Base-by-base conservation (phyloP, 2,329 filamentous ascomycete species). In the Xylariomycetidae sp. region DNA sequence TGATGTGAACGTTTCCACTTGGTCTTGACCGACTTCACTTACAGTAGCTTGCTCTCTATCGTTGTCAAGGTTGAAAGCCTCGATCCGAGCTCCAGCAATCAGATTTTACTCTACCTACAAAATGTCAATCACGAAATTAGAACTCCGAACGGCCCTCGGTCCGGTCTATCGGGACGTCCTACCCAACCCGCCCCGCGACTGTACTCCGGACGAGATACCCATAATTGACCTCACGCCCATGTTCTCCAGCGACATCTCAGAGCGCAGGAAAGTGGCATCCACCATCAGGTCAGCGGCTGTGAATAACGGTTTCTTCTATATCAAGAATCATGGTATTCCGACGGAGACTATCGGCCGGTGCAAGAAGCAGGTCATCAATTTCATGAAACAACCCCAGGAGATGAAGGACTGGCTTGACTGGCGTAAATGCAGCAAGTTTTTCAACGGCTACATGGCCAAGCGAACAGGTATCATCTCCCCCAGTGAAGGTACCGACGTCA, bases 271-370 rank as follows among this genome's bases (percentile, higher is more conserved):
- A 9, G 60, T 72, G 0, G 69, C 69, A 0, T 42, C 46, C 0
- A 49, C 58, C 4, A 62, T 76, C 12, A 59, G 58, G 14, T 44
- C 56, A 1, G 72, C 72, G 0, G 66, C 70, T 3, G 63, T 66
- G 11, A 69, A 63, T 23, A 72, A 59, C 0, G 72, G 72, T 3
- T 77, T 77, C 56, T 76, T 77, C 53, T 76, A 76, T 54, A 59
- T 75, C 38, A 59, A 58, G 38, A 69, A 72, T 36, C 70, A 74
- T 37, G 66, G 69, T 4, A 64, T 74, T 16, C 37, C 61, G 0
- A 25, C 55, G 2, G 45, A 51, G 16, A 61, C 57, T 1, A 56
- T 61, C 16, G 32, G 44, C 4, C 59, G 56, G 7, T 59, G 57
- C 19, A 53, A 51, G 18, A 36, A 46, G 28, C 54, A 55, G 33